Conservation (phyloP, 352 stramenopile genomes). For the Pythium plurisporium region DNA sequence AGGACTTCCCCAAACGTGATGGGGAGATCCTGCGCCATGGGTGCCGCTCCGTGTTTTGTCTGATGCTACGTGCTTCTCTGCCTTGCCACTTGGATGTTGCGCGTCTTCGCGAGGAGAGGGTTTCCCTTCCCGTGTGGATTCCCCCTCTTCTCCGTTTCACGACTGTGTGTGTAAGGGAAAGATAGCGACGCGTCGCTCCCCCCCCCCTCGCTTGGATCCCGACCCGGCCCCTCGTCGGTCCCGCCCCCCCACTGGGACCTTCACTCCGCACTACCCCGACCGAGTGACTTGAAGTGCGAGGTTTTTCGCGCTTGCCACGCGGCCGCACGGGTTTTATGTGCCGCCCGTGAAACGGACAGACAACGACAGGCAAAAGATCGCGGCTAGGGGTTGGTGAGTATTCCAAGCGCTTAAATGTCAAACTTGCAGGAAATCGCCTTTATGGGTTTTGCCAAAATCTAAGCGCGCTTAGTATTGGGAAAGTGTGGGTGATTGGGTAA, state of each 20-base stretch:
- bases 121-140: neutral
- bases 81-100: constrained; percentile 2
- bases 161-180: constrained; percentile 41
- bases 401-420: constrained; percentile 19
- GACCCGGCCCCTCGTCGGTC: neutral
- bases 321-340: constrained; percentile 16
- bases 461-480: constrained; percentile 12
- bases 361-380: constrained; percentile 21
- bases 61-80: constrained; percentile 1
- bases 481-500: constrained; percentile 10
- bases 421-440: neutral
- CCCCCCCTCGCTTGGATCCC: too few relatives aligned
- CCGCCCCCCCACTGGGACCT: constrained; percentile 1
- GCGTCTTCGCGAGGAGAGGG: constrained; percentile 5
- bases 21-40: constrained; percentile 84
- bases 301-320: constrained; percentile 25
- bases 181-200: constrained; percentile 13
- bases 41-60: constrained; percentile 16
- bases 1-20: constrained; percentile 89
- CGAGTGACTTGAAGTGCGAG: constrained; percentile 24
- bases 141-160: constrained; percentile 53
- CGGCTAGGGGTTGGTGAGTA: neutral
- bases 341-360: constrained; percentile 17
- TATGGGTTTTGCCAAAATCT: neutral
- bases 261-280: constrained; percentile 9